These are phyloP conservation scores for Pythium dissimile DNA, from an alignment of 352 stramenopile genomes.

Conservation along the genomic window DNA sequence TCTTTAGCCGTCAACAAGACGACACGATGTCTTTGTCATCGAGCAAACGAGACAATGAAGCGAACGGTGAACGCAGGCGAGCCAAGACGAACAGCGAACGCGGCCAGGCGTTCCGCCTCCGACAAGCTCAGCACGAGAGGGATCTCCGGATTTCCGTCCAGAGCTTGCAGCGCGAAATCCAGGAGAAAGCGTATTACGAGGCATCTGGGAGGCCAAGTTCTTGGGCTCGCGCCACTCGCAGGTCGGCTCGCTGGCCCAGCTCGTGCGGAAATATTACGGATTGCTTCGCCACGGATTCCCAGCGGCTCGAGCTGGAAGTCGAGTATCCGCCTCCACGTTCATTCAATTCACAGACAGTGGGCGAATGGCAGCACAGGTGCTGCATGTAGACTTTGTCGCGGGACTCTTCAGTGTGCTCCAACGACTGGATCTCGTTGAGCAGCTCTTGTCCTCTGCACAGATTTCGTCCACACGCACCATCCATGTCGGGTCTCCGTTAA, in stretches of 20 bases:
- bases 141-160: background rate
- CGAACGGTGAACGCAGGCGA: background rate
- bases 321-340: background rate
- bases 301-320: background rate
- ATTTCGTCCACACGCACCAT: background rate
- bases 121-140: conserved; percentile 1
- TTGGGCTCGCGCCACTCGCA: conserved; percentile 3
- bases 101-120: conserved; percentile 12
- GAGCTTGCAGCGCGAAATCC: background rate
- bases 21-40: background rate
- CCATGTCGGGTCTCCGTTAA: too few relatives aligned
- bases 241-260: background rate
- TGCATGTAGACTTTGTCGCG: background rate
- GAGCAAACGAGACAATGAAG: background rate
- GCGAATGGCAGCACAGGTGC: background rate
- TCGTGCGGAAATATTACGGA: conserved; percentile 6
- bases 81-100: conserved; percentile 17
- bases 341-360: background rate
- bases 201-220: conserved; percentile 16
- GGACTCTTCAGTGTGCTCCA: background rate
- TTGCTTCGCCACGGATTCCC: background rate
- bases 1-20: too few relatives aligned
- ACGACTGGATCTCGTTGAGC: background rate
- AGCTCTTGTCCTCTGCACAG: background rate
- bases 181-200: conserved; percentile 6